A percentile compares a stretch with the other conserved stretches of the same genome.
Evolutionary conservation across 345 rosid species (phyloP).

Genomic region (Xanthoceras sorbifolium): DNA sequence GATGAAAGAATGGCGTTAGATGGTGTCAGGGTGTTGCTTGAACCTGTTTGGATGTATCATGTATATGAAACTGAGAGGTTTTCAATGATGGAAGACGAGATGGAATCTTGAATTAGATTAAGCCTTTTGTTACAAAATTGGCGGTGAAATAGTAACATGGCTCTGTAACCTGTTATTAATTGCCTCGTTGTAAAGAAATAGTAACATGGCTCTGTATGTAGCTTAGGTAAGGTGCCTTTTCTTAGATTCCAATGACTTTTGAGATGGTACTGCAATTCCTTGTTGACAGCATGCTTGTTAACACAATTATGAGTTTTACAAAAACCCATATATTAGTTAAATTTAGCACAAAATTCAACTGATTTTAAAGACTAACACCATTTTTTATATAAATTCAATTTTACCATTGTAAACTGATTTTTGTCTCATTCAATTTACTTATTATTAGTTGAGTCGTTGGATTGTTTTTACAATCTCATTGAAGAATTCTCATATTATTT

Average conservation of each 20-base stretch:
- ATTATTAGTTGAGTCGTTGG: too few relatives aligned
- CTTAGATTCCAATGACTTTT: not conserved
- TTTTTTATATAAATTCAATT: too few relatives aligned
- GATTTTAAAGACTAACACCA: too few relatives aligned
- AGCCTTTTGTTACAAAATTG: not conserved
- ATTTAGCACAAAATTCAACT: too few relatives aligned
- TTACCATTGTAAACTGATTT: too few relatives aligned
- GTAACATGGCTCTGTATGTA: not conserved
- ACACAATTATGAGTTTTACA: too few relatives aligned
- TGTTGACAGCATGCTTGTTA: not conserved
- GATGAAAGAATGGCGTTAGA: constrained; percentile 41
- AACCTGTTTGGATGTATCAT: constrained; percentile 87
- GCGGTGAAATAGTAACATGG: too few relatives aligned
- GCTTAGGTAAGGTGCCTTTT: too few relatives aligned
- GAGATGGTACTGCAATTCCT: not conserved
- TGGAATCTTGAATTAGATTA: not conserved
- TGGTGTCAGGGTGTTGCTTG: constrained; percentile 59
- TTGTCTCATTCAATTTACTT: too few relatives aligned
- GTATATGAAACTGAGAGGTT: constrained; percentile 76
- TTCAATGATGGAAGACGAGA: constrained; percentile 49
- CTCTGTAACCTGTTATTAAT: not conserved
- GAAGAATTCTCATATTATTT: too few relatives aligned
- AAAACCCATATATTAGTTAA: not conserved
- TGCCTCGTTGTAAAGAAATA: not conserved
- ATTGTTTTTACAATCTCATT: too few relatives aligned